Evolutionary conservation across 306 rosid genomes (phyloP), one percentile per base, ranked within the genome.

Genomic region (Cicer cuneatum): DNA sequence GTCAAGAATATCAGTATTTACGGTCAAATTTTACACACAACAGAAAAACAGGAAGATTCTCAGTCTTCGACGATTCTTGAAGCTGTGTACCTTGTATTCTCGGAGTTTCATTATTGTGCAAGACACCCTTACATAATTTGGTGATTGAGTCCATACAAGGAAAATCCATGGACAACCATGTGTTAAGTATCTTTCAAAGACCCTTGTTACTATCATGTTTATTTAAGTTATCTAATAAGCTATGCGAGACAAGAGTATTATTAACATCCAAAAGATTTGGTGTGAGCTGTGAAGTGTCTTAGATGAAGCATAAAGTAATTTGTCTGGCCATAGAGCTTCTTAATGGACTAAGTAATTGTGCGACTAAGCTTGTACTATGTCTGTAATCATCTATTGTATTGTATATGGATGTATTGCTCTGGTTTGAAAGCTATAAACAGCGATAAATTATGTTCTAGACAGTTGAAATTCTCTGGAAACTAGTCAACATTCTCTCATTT

Each of bases 371-470:
- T 71, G 51, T 49, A 43, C 63, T 65, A 38, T 69, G 72, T 63
- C 41, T 16, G 6, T 13, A 53, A 43, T 70, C 46, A 45, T 75
- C 62, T 53, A 37, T 49, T 69, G 9, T 24, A 8, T 52, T 12
- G 63, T 62, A 76, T 76, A 48, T 21, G 40, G 11, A 76, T 76
- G 56, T 37, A 40, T 8, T 40, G 21, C 46, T 54, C 69, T 75
- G 12, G 16, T 29, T 45, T 72, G 70, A 72, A 72, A 61, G 67
- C 24, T 60, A 33, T 52, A 51, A 40, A 29, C 19, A 47, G 57
- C 65, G 43, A 21, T 52, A 16, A 82, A 54, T 61, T 14, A 35
- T 80, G 57, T 47, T 47, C 41, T 12, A 49, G 10, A 67, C 64
- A 33, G 56, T 53, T 21, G 33, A 24, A 12, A 69, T 73, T 78